Percentiles rank a stretch among this genome's conserved stretches.
phyloP scores from a whole-genome alignment of 2,329 filamentous ascomycete genomes.

The Diaporthe nobilis region DNA sequence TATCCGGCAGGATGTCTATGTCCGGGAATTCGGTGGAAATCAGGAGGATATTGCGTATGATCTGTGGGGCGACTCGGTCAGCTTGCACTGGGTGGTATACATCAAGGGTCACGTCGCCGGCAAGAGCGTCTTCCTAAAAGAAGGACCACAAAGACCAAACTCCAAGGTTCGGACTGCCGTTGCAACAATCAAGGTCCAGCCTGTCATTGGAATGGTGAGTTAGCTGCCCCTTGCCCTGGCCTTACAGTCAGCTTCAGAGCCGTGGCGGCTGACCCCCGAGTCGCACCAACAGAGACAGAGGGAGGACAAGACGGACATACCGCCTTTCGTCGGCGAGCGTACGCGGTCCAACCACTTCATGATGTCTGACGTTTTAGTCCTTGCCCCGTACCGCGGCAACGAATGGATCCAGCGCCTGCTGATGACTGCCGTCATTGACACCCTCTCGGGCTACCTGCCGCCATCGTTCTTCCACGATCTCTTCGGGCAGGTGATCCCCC shows the following conservation, averaged over 20 bases:
- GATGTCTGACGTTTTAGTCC: neutral
- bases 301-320: neutral
- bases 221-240: neutral
- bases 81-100: conserved; percentile 61
- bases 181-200: neutral
- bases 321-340: neutral
- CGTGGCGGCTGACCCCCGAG: neutral
- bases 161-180: neutral
- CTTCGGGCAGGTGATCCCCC: neutral
- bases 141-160: too few species aligned
- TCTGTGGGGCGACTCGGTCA: conserved; percentile 78
- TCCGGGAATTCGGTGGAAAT: conserved; percentile 65
- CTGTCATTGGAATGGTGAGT: neutral
- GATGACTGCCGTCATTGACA: neutral
- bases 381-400: neutral
- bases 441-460: neutral
- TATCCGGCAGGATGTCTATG: conserved; percentile 73
- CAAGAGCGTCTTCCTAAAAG: too few species aligned
- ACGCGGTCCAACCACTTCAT: neutral
- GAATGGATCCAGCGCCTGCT: neutral
- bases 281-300: neutral
- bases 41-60: neutral
- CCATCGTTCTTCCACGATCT: conserved; percentile 2
- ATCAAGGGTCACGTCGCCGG: neutral
- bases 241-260: neutral